Percentiles rank a stretch among this genome's conserved stretches.
Evolutionary conservation across 1,139 yeast species (phyloP).

Genomic region (Saccharomyces hybrid): DNA sequence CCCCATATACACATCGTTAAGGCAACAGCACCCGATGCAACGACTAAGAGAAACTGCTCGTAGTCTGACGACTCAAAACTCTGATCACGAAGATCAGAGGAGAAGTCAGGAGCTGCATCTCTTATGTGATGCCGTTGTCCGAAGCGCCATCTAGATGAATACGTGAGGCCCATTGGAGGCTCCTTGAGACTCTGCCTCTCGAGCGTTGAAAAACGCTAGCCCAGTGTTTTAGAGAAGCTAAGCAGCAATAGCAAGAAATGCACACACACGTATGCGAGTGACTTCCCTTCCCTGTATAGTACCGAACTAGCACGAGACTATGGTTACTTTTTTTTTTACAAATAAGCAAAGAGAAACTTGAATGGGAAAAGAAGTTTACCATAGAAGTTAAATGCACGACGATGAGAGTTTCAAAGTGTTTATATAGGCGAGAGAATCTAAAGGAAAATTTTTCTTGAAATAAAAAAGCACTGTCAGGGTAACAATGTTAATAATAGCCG

Average conservation of each 20-base stretch:
- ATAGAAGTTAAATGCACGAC: not conserved
- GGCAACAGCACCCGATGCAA: conserved; percentile 30
- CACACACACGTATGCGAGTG: conserved; percentile 18
- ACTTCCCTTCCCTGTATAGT: conserved; percentile 20
- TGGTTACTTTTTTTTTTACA: conserved; percentile 16
- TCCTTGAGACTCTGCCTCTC: conserved; percentile 43
- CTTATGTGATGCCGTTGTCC: not conserved
- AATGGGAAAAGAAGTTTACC: not conserved
- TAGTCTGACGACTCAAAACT: conserved; percentile 45
- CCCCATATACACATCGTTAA: conserved; percentile 13
- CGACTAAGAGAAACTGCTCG: conserved; percentile 12
- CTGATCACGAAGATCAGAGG: conserved; percentile 42
- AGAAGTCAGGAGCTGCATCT: conserved; percentile 21
- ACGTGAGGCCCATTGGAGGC: conserved; percentile 9
- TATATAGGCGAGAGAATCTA: not conserved
- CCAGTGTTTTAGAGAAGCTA: conserved; percentile 28
- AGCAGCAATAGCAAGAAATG: conserved; percentile 29
- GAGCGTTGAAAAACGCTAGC: conserved; percentile 60
- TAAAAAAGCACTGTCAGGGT: not conserved
- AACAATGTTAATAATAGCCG: not conserved
- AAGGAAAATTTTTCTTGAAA: not conserved
- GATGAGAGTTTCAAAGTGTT: not conserved
- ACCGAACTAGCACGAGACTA: conserved; percentile 44
- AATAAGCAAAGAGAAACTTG: not conserved
- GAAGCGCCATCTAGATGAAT: conserved; percentile 1